Base-by-base conservation (phyloP, 2,329 filamentous ascomycete species). In the Alternaria sp. region DNA sequence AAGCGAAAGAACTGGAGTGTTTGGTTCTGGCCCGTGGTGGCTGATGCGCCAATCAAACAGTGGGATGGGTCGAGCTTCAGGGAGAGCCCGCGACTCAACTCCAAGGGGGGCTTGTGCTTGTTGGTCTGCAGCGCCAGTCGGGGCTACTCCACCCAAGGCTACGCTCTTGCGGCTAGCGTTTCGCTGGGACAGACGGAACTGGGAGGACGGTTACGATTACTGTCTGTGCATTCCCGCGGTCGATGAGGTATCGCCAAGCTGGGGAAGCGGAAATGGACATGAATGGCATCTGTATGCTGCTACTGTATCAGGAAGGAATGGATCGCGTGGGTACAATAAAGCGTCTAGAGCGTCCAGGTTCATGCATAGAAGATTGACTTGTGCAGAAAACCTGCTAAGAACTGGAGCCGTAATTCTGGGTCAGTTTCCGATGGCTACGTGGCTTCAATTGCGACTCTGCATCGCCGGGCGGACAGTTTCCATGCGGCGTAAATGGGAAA, bases 171-270 rank as follows among this genome's bases (percentile, higher is more conserved):
- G 49, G 60, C 55, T 60, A 63, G 56, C 49, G 55, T 43, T 55
- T 46, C 14, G 50, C 60, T 30, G 43, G 49, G 50, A 26, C 56
- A 15, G 44, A 60, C 49, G 49, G 49, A 41, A 41, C 37, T 41
- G 37, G 37, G 37, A 53, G 50, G 60, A 63, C 60, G 60, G 60
- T 43, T 55, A 50, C 60, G 55, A 58, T 43, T 28, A 33, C 50
- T 59, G 54, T 60, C 65, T 54, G 61, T 67, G 63, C 63, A 45
- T 58, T 59, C 60, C 63, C 63, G 63, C 46, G 18, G 41, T 50
- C 59, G 56, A 65, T 60, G 62, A 62, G 58, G 65, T 57, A 62
- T 60, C 59, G 65, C 65, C 62, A 67, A 67, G 62, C 46, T 58
- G 65, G 65, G 65, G 65, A 67, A 60, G 57, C 65, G 65, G 65